Evolutionary conservation across 306 rosid genomes (phyloP).

Genomic region (Parietaria judaica): DNA sequence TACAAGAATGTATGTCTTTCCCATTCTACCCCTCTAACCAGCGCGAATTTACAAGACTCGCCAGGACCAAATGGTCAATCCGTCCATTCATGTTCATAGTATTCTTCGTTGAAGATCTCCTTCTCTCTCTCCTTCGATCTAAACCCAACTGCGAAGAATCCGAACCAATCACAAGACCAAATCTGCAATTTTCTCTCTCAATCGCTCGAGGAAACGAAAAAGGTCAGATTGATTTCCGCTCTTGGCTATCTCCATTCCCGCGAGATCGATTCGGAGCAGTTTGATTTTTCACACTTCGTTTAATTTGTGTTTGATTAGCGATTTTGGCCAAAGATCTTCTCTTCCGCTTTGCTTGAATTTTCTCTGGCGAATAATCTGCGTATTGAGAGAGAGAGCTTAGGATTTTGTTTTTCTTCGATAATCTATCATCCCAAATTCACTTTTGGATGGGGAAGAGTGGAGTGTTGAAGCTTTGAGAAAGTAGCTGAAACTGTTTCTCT

Average conservation of each 20-base stretch:
- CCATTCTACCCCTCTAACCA: neutral
- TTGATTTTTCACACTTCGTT: neutral
- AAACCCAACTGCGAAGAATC: neutral
- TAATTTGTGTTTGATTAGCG: neutral
- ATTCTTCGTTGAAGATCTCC: slow-evolving; percentile 14
- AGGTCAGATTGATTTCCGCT: slow-evolving; percentile 19
- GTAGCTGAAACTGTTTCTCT: too few relatives aligned
- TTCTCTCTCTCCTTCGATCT: slow-evolving; percentile 12
- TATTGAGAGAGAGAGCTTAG: neutral
- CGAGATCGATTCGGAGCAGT: neutral
- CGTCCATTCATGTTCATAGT: neutral
- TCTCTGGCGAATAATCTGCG: too few relatives aligned
- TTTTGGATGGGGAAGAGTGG: neutral
- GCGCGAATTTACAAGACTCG: neutral
- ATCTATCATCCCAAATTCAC: neutral
- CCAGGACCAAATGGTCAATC: slow-evolving; percentile 13
- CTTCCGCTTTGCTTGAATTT: neutral
- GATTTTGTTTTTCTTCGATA: neutral
- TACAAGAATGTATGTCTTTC: too few relatives aligned
- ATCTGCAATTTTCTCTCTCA: slow-evolving; percentile 1
- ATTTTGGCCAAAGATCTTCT: neutral
- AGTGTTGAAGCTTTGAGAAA: too few relatives aligned
- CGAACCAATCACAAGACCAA: neutral
- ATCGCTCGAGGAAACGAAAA: neutral
- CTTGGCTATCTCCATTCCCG: neutral